Base-by-base conservation (phyloP, 2,329 filamentous ascomycete genomes). In the Gyromitra esculenta region DNA sequence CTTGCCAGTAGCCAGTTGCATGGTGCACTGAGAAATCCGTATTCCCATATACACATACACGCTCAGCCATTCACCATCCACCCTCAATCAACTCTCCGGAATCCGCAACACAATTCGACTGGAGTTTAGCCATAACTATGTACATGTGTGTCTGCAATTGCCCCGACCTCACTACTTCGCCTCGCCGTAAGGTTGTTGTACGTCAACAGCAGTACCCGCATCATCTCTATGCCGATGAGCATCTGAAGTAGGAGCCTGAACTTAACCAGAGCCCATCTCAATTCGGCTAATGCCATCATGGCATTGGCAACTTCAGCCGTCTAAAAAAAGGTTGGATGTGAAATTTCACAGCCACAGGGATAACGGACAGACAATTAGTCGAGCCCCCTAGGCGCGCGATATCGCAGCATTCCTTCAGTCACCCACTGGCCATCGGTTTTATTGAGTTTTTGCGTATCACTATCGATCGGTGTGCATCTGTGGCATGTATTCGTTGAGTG, bases 251-350 rank as follows among this genome's bases (percentile, higher is more conserved):
- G 18, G 57, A 71, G 59, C 68, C 68, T 64, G 48, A 63, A 57
- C 65, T 67, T 67, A 67, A 67, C n/a, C 18, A 50, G 54, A 50
- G 25, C 41, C 54, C 60, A 13, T 21, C 54, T 60, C 37, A n/a
- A 35, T 66, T 68, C 63, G 56, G 43, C 64, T 35, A 60, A 39
- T 37, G 7, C 21, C 41, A 50, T 54, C 45, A 60, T 25, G 11
- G 31, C 15, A n/a, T 25, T 13, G 31, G 66, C 13, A 60, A 35
- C 43, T 73, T 59, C 43, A 62, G 25, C 41, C 31, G 41, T 18
- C 70, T 35, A 73, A 66, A 73, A 57, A 59, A 56, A 59, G 18
- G 37, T 11, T 18, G 57, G n/a, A 52, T 25, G 50, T 35, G 39
- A 25, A 52, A 31, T 56, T 37, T 39, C 37, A 21, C 39, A 68